A percentile compares a stretch with the other conserved stretches of the same genome.
Conservation (phyloP, 129 eudicot species). For the Erigeron canadensis region DNA sequence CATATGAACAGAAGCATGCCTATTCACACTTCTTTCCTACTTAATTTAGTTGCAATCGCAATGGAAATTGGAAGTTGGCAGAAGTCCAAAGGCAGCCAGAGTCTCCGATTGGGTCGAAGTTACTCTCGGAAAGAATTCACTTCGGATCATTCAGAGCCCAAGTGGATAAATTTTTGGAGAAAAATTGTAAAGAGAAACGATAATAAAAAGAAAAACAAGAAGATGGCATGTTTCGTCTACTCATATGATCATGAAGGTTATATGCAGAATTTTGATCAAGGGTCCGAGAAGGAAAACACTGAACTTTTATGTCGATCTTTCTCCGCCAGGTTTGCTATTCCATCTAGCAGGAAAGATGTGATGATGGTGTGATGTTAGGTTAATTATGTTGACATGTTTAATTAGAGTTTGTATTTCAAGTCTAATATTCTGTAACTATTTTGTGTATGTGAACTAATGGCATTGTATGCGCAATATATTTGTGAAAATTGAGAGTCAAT, state of each 20-base stretch:
- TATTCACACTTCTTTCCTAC: constrained; percentile 11
- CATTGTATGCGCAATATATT: background rate
- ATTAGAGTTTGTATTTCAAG: constrained; percentile 18
- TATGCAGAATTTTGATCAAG: constrained; percentile 73
- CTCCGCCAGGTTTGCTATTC: constrained; percentile 74
- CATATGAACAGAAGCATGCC: constrained; percentile 21
- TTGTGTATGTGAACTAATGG: background rate
- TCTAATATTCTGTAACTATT: background rate
- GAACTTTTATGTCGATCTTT: constrained; percentile 65
- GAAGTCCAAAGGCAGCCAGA: constrained; percentile 40
- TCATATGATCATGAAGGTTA: constrained; percentile 54
- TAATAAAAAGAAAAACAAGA: constrained; percentile 28
- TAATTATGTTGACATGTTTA: constrained; percentile 12
- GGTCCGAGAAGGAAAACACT: constrained; percentile 36
- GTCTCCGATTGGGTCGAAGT: constrained; percentile 44
- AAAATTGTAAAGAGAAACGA: constrained; percentile 33
- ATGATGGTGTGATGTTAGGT: constrained; percentile 18
- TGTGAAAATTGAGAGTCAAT: background rate
- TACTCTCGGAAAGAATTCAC: background rate
- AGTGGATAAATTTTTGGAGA: constrained; percentile 57
- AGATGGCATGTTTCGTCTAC: constrained; percentile 24
- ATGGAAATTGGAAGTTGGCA: constrained; percentile 51
- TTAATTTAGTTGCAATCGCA: constrained; percentile 7
- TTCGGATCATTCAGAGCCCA: constrained; percentile 17
- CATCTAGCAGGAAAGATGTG: constrained; percentile 41